These are phyloP conservation scores for Tetrapisispora pingtungensis DNA, from an alignment of 805 yeast genomes.

Conservation along the genomic window DNA sequence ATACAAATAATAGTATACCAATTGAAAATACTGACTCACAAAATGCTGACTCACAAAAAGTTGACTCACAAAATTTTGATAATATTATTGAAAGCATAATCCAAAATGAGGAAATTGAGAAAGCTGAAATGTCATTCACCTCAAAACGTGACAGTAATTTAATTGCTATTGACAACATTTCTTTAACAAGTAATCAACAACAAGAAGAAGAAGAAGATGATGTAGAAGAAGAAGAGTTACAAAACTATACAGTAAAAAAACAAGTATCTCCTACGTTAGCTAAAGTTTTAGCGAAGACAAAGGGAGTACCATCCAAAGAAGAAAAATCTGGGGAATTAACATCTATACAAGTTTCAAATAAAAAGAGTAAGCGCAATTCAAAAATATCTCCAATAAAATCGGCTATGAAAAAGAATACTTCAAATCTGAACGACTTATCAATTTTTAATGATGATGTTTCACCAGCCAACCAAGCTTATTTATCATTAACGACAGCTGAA, in stretches of 20 bases:
- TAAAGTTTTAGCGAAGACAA: background rate
- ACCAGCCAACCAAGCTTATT: conserved; percentile 49
- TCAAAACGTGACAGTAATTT: background rate
- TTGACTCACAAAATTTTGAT: too few relatives aligned
- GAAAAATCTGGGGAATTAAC: background rate
- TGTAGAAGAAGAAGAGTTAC: background rate
- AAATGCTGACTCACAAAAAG: too few relatives aligned
- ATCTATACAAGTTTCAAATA: background rate
- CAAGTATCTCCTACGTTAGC: background rate
- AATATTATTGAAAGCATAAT: too few relatives aligned
- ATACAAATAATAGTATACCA: too few relatives aligned
- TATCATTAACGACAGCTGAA: conserved; percentile 66
- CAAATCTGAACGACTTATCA: conserved; percentile 1
- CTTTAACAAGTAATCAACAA: background rate
- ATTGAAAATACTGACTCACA: too few relatives aligned
- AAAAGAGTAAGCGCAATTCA: conserved; percentile 4
- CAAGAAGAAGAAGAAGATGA: background rate
- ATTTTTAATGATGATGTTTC: background rate
- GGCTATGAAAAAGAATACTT: conserved; percentile 30
- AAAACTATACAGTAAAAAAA: background rate
- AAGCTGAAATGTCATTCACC: background rate
- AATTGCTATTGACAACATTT: conserved; percentile 1
- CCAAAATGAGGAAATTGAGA: background rate
- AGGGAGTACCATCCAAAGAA: background rate
- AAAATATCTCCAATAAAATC: conserved; percentile 35